Evolutionary conservation across 495 filamentous ascomycete species (phyloP).

Genomic region (Penicillium silybi): DNA sequence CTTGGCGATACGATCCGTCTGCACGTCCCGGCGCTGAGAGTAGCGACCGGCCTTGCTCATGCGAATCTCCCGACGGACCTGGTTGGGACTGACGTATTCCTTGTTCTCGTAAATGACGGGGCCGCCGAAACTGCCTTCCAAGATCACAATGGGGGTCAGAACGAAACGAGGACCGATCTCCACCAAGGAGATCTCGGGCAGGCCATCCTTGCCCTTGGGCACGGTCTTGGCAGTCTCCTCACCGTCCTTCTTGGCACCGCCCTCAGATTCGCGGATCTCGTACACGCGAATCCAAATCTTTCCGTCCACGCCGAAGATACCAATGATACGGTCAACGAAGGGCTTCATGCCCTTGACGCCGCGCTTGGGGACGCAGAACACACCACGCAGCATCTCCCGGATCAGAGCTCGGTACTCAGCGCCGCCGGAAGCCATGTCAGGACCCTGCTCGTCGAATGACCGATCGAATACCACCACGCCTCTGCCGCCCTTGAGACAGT

Average conservation of each 20-base stretch:
- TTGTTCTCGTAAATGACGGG: constrained; percentile 99
- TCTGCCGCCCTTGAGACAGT: constrained; percentile 92
- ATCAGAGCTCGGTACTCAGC: constrained; percentile 43
- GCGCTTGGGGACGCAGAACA: constrained; percentile 86
- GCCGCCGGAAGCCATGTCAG: constrained; percentile 38
- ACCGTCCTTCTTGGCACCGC: constrained; percentile 31
- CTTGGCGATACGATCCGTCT: constrained; percentile 68
- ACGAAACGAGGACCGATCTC: constrained; percentile 97
- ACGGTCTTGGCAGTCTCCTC: constrained; percentile 31
- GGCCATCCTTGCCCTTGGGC: constrained; percentile 36
- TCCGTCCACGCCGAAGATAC: constrained; percentile 86
- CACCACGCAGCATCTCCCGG: constrained; percentile 77
- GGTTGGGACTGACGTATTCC: constrained; percentile 95
- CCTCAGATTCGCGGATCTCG: constrained; percentile 84
- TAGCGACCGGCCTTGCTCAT: constrained; percentile 71
- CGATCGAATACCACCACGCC: constrained; percentile 91
- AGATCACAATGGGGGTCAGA: constrained; percentile 90
- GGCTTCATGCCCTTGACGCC: constrained; percentile 85
- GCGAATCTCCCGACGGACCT: constrained; percentile 77
- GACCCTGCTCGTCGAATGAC: constrained; percentile 67
- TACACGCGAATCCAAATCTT: constrained; percentile 97
- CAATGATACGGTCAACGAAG: constrained; percentile 92
- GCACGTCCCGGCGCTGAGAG: constrained; percentile 66
- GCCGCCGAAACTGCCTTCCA: constrained; percentile 92
- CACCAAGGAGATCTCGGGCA: constrained; percentile 73